Evolutionary conservation across 176 grass and related monocot genomes (phyloP), one percentile per base, ranked within the genome.

Genomic region (Oryza punctata): DNA sequence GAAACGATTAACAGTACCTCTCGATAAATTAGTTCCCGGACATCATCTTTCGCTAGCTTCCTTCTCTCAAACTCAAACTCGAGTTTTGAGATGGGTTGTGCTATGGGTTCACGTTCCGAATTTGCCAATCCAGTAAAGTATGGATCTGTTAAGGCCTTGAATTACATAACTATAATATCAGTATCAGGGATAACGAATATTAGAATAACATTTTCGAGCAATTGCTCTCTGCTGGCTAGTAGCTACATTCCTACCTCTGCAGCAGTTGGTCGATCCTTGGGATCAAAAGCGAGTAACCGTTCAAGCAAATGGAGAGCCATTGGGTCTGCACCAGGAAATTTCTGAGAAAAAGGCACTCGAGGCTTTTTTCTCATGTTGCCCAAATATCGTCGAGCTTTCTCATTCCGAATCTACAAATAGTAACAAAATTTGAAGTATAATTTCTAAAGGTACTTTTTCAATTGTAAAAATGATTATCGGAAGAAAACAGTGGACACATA

Each of bases 61-160:
- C 92, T 92, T 82, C 90, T 91, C 75, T 97, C 95, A 59, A 97
- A 97, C 23, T 97, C 95, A 93, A 97, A 97, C 35, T 97, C 95
- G 59, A 97, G 81, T 89, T 84, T 97, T 3, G 90, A 91, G 54
- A 97, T 97, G 43, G 90, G 86, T 43, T 92, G 88, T 63, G 88
- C 73, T 65, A 76, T 75, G 30, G 92, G 90, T 83, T 97, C 92
- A 19, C 75, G 88, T 15, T 93, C 88, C 63, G 80, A 69, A 85
- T 92, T 97, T 78, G 90, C 72, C 87, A 97, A 82, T 60, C 90
- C 86, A 68, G 76, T 83, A 49, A 97, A 97, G 68, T 97, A 97
- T 71, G 92, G 92, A 79, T 97, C 92, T 47, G 21, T 37, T 25
- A 97, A 81, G 25, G 95, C 90, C 95, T 97, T 86, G 78, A 83